Evolutionary conservation across 2,329 filamentous ascomycete species (phyloP).

Genomic region (Pleoardoris graminearum): DNA sequence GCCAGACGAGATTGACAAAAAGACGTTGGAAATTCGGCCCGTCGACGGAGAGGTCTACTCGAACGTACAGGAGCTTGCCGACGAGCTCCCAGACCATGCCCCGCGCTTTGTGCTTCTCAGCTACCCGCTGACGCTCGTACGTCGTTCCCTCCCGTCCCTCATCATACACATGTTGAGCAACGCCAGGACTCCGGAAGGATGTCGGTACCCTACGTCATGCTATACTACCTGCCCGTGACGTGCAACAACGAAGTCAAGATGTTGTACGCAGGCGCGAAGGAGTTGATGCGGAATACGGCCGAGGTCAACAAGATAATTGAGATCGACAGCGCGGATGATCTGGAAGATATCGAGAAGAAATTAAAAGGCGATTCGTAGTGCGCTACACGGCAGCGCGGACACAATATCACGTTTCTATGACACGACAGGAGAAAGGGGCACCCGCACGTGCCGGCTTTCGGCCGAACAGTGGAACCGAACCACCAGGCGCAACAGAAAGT

Average conservation of each 20-base stretch:
- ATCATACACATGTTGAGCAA: conserved; percentile 11
- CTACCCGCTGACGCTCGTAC: conserved; percentile 84
- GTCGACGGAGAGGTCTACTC: conserved; percentile 82
- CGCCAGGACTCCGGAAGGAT: conserved; percentile 75
- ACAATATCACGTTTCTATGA: not conserved
- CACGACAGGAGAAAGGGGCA: conserved; percentile 6
- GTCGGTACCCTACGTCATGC: conserved; percentile 88
- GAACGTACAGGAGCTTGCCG: conserved; percentile 76
- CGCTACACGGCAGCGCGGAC: not conserved
- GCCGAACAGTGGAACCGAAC: not conserved
- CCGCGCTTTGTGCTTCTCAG: conserved; percentile 89
- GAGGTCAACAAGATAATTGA: conserved; percentile 90
- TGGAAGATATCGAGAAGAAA: conserved; percentile 78
- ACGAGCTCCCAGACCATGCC: conserved; percentile 89
- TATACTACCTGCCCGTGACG: conserved; percentile 93
- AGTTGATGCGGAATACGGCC: conserved; percentile 89
- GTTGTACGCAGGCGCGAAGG: conserved; percentile 94
- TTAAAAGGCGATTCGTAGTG: conserved; percentile 46
- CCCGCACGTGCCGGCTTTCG: not conserved
- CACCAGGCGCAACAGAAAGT: not conserved
- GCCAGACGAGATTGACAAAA: conserved; percentile 86
- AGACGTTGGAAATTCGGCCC: conserved; percentile 84
- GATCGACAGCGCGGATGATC: conserved; percentile 76
- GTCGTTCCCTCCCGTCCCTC: conserved; percentile 5
- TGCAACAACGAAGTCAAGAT: conserved; percentile 86